Conservation (phyloP, 1,284 basidiomycete species). For the Ceratobasidium sp. region DNA sequence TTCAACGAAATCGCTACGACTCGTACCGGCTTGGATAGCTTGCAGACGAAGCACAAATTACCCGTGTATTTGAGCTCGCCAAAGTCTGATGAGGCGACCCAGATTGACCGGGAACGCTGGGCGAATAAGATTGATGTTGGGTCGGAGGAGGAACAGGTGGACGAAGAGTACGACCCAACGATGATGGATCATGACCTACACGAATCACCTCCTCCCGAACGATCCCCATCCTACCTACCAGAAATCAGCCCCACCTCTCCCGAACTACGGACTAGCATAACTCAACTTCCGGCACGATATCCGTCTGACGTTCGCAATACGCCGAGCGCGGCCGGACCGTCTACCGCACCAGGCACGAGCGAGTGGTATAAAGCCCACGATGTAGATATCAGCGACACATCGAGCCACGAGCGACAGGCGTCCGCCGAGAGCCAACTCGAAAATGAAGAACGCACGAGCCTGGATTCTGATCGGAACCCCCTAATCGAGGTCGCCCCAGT, state of each 20-base stretch:
- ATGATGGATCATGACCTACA: not conserved
- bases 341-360: conserved; percentile 23
- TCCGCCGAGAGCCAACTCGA: not conserved
- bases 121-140: not conserved
- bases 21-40: too few species aligned
- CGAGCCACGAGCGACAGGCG: not conserved
- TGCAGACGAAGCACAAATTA: too few species aligned
- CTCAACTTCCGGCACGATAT: not conserved
- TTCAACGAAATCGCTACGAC: too few species aligned
- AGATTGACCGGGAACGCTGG: too few species aligned
- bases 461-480: not conserved
- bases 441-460: conserved; percentile 3
- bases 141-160: not conserved
- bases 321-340: conserved; percentile 13
- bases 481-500: not conserved
- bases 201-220: not conserved
- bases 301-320: not conserved
- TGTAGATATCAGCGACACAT: not conserved
- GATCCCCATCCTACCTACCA: not conserved
- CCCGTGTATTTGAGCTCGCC: too few species aligned
- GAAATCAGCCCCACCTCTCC: not conserved
- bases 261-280: not conserved
- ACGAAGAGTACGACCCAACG: not conserved
- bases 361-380: not conserved
- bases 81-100: too few species aligned